A percentile compares a stretch with the other conserved stretches of the same genome.
phyloP scores from a whole-genome alignment of 192 early-diverging fungal species.

The Podila verticillata region DNA sequence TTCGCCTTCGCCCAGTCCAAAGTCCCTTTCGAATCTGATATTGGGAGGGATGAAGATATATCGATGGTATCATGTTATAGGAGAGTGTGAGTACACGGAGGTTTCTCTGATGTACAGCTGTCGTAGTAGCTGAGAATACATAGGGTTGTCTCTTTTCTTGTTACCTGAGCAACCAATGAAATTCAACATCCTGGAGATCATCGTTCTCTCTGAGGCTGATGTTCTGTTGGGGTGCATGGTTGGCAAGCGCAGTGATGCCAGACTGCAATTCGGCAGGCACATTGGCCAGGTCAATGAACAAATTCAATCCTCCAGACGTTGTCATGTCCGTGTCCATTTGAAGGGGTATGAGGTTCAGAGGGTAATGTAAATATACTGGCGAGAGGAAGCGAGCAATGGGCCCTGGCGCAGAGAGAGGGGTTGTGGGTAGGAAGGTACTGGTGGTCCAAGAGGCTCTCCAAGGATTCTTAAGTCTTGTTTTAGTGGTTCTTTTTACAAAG shows the following conservation, averaged over 20 bases:
- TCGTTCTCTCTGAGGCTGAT: slow-evolving; percentile 33
- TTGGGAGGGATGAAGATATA: background rate
- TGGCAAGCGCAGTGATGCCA: slow-evolving; percentile 36
- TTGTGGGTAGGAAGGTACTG: no score
- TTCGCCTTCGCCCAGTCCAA: slow-evolving; percentile 19
- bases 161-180: slow-evolving; percentile 47
- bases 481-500: no score
- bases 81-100: background rate
- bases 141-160: background rate
- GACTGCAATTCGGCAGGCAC: slow-evolving; percentile 35
- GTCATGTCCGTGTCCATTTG: slow-evolving; percentile 49
- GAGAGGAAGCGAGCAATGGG: background rate
- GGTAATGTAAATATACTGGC: background rate
- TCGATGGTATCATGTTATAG: no score
- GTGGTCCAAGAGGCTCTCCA: no score
- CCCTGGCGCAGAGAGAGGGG: no score
- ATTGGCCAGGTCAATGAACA: slow-evolving; percentile 42
- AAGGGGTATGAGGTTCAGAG: background rate
- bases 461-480: no score
- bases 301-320: slow-evolving; percentile 40
- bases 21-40: slow-evolving; percentile 39
- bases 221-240: slow-evolving; percentile 29
- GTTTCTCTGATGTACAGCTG: background rate
- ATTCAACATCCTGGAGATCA: slow-evolving; percentile 47
- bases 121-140: background rate